A percentile compares a stretch with the other conserved stretches of the same genome.
These are phyloP conservation scores for Monosporascus sp. DNA, from an alignment of 2,329 filamentous ascomycete species.

Conservation along the genomic window DNA sequence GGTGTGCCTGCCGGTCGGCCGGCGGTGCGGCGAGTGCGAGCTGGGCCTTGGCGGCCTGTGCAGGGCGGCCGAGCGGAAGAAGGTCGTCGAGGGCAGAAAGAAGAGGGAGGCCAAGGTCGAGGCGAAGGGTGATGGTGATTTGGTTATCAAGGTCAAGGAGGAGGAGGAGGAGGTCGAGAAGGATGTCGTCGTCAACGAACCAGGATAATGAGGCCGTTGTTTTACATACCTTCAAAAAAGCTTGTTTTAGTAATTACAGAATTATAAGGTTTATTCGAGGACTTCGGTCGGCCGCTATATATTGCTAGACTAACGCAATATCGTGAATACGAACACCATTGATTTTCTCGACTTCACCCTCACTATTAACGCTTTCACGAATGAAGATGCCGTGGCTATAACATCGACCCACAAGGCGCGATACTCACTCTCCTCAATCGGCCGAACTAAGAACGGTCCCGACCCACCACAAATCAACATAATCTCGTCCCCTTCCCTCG, in stretches of 20 bases:
- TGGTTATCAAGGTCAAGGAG: slow-evolving; percentile 7
- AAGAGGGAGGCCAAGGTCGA: slow-evolving; percentile 32
- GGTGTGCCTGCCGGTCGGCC: slow-evolving; percentile 73
- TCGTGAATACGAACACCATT: too few species aligned
- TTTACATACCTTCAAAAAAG: background rate
- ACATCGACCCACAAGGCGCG: too few species aligned
- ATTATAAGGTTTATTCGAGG: background rate
- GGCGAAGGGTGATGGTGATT: slow-evolving; percentile 18
- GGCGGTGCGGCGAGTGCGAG: slow-evolving; percentile 80
- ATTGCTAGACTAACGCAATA: too few species aligned
- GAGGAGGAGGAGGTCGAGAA: slow-evolving; percentile 18
- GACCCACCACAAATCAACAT: too few species aligned
- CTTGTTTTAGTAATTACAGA: background rate
- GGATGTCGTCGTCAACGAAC: slow-evolving; percentile 10
- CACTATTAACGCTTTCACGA: too few species aligned
- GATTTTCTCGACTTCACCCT: too few species aligned
- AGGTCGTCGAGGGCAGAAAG: slow-evolving; percentile 53
- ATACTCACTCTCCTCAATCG: too few species aligned
- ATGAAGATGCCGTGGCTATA: too few species aligned
- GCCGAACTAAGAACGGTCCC: too few species aligned
- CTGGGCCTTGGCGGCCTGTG: slow-evolving; percentile 73
- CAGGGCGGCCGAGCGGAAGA: slow-evolving; percentile 60
- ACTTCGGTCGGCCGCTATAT: too few species aligned
- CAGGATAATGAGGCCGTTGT: background rate
- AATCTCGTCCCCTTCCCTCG: too few species aligned